Evolutionary conservation across 1,284 basidiomycete genomes (phyloP), one percentile per base, ranked within the genome.

Genomic region (Lentinula novae-zelandiae): DNA sequence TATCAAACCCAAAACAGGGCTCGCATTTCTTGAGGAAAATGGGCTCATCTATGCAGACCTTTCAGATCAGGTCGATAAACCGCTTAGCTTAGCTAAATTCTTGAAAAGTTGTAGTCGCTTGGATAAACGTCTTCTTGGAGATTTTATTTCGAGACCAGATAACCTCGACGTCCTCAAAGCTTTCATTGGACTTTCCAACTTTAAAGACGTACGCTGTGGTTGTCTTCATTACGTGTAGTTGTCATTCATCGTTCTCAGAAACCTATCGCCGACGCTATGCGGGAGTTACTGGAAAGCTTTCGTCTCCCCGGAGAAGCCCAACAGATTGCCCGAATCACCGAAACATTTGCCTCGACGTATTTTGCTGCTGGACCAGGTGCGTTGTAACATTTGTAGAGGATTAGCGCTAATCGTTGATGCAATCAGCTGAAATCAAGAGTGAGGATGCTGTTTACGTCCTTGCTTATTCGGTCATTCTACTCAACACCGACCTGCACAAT

Each of bases 401-500:
- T 22, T 10, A 33, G 59, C n/a, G 49, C 60, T 36, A 38, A 20
- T 44, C 54, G 36, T 60, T 68, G n/a, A 63, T 54, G 64, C n/a
- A 57, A 53, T 13, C 64, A 90, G 92, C 85, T 53, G 96, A 96
- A 70, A 90, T 99, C 67, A 93, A 91, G 69, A 90, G 81, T 49
- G 87, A 95, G 74, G 97, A 99, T 73, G 93, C 96, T 1, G 93
- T 95, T 22, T 97, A 98, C 75, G 92, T 99, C 2, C 77, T 99
- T 31, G 86, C 96, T 0, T 99, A 90, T 74, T 98, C 96, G 0
- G 89, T 99, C 65, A 98, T 99, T 74, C 87, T 99, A 95, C 85
- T 99, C 61, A 99, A 99, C 75, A 99, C 97, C 1, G 97, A 99
- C 77, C 84, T 89, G 62, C 96, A 98, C 73, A 98, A 94, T 72